Evolutionary conservation across 2,329 filamentous ascomycete species (phyloP).

Genomic region (Beauveria varroae): DNA sequence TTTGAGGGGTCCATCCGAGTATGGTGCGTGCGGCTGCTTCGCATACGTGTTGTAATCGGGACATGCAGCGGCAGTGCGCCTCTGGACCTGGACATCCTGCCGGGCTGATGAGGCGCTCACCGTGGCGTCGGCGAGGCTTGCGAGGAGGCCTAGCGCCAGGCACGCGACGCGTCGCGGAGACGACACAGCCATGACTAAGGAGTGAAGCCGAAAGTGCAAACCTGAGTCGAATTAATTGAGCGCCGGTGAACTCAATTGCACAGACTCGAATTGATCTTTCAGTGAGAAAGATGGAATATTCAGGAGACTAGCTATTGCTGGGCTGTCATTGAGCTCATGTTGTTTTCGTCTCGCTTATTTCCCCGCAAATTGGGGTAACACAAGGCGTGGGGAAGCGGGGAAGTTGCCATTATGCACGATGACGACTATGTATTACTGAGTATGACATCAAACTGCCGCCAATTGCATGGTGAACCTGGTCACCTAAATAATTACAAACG

Average conservation of each 20-base stretch:
- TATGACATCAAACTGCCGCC: neutral
- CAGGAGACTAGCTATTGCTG: neutral
- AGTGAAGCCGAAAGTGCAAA: neutral
- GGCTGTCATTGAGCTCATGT: neutral
- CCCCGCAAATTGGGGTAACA: slow-evolving; percentile 5
- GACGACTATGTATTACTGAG: neutral
- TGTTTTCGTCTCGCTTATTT: neutral
- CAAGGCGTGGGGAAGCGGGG: slow-evolving; percentile 7
- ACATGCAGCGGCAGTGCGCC: slow-evolving; percentile 17
- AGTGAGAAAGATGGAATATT: neutral
- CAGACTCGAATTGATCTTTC: neutral
- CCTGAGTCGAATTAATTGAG: no score
- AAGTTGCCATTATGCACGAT: neutral
- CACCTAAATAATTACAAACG: no score
- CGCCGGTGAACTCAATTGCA: neutral
- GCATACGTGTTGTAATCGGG: slow-evolving; percentile 19
- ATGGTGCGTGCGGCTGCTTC: slow-evolving; percentile 17
- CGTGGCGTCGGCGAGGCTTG: neutral
- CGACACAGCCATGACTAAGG: neutral
- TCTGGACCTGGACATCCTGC: slow-evolving; percentile 9
- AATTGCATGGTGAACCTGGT: no score
- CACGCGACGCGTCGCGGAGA: slow-evolving; percentile 1
- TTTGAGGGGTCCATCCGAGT: slow-evolving; percentile 16
- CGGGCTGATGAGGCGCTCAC: slow-evolving; percentile 3
- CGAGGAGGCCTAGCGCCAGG: neutral